A percentile compares a stretch with the other conserved stretches of the same genome.
Evolutionary conservation across 202 grass and related monocot genomes (phyloP).

Genomic region (Digitaria exilis): DNA sequence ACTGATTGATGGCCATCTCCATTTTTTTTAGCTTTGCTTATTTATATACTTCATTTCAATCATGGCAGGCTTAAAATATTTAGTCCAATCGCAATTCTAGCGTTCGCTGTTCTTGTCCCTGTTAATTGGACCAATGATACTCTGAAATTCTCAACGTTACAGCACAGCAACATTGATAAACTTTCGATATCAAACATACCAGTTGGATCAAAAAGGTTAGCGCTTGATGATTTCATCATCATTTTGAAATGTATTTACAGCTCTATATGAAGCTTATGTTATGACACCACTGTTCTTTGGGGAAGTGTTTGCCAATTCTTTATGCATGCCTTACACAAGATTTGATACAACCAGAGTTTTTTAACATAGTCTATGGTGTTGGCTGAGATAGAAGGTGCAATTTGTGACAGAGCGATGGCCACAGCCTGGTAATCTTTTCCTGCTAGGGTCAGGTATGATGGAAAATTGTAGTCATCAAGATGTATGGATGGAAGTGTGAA

Average conservation of each 20-base stretch:
- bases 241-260: slow-evolving; percentile 4
- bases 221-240: slow-evolving; percentile 13
- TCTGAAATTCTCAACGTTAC: slow-evolving; percentile 44
- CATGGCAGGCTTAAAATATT: slow-evolving; percentile 92
- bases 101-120: slow-evolving; percentile 81
- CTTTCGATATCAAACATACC: slow-evolving; percentile 97
- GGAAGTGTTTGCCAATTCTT: background rate
- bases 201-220: slow-evolving; percentile 77
- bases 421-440: background rate
- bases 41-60: background rate
- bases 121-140: slow-evolving; percentile 95
- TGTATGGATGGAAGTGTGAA: background rate
- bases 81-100: slow-evolving; percentile 79
- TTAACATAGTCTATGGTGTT: background rate
- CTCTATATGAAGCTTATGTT: slow-evolving; percentile 13
- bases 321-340: background rate
- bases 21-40: slow-evolving; percentile 18
- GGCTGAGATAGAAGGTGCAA: background rate
- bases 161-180: slow-evolving; percentile 73
- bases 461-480: background rate
- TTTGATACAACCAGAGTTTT: background rate
- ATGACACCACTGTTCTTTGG: background rate
- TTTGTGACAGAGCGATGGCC: background rate
- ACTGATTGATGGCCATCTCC: background rate
- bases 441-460: background rate